A percentile compares a stretch with the other conserved stretches of the same genome.
Evolutionary conservation across 1,139 yeast genomes (phyloP).

Genomic region (Suhomyces coccinellae): DNA sequence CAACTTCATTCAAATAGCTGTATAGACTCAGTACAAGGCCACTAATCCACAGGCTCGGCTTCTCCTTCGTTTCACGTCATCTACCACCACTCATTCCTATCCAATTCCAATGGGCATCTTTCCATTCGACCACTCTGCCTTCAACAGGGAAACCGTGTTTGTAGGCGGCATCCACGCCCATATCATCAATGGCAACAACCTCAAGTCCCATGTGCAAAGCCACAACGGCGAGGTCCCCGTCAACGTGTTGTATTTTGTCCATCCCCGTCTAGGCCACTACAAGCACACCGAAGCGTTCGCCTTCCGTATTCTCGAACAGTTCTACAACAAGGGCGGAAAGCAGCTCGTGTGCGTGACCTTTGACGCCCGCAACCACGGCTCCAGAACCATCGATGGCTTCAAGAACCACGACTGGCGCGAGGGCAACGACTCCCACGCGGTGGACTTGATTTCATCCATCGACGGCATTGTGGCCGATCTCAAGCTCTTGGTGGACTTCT

Average conservation of each 20-base stretch:
- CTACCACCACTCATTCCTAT: too few relatives aligned
- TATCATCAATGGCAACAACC: conserved; percentile 34
- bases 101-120: conserved; percentile 2
- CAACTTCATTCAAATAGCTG: background rate
- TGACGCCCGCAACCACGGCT: conserved; percentile 65
- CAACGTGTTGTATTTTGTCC: conserved; percentile 42
- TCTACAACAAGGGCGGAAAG: conserved; percentile 21
- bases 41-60: background rate
- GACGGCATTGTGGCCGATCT: conserved; percentile 55
- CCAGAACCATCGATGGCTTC: conserved; percentile 35
- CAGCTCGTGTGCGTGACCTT: conserved; percentile 51
- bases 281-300: conserved; percentile 36
- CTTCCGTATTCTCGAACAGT: conserved; percentile 28
- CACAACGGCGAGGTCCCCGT: conserved; percentile 28
- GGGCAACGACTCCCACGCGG: conserved; percentile 53
- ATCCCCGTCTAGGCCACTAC: conserved; percentile 35
- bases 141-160: conserved; percentile 25
- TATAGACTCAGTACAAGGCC: background rate
- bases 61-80: too few relatives aligned
- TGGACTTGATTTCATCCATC: conserved; percentile 53
- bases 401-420: conserved; percentile 47
- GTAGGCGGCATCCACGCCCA: conserved; percentile 38
- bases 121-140: conserved; percentile 22
- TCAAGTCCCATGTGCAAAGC: conserved; percentile 26
- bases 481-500: conserved; percentile 45